Evolutionary conservation across 257 asterid genomes (phyloP).

Genomic region (Lavandula angustifolia): DNA sequence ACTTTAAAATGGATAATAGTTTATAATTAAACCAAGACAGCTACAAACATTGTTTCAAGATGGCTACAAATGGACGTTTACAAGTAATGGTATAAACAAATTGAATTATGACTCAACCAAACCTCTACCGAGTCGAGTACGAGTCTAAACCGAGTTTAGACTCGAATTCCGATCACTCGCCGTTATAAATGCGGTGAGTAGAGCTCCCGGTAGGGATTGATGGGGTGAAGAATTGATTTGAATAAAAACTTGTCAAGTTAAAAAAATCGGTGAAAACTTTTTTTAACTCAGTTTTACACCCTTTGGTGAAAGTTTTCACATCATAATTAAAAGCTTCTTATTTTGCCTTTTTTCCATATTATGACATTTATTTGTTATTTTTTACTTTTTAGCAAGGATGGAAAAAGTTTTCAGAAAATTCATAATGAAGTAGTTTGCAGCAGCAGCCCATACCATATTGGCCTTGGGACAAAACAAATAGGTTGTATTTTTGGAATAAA

Average conservation of each 20-base stretch:
- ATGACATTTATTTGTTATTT: no score
- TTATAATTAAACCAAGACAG: conserved; percentile 19
- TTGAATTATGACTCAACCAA: background rate
- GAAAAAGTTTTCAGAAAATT: background rate
- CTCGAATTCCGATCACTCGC: no score
- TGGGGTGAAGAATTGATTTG: conserved; percentile 30
- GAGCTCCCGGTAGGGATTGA: conserved; percentile 12
- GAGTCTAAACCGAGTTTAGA: no score
- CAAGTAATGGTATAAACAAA: background rate
- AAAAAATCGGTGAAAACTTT: conserved; percentile 30
- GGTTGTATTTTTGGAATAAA: conserved; percentile 11
- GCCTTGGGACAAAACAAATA: background rate
- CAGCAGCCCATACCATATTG: conserved; percentile 24
- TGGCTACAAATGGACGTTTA: conserved; percentile 27
- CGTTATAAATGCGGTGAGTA: no score
- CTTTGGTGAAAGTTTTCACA: conserved; percentile 52
- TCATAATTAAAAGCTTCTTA: conserved; percentile 34
- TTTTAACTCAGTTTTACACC: conserved; percentile 41
- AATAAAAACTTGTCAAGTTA: conserved; percentile 27
- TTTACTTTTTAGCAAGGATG: background rate
- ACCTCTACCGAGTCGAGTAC: background rate
- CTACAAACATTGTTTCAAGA: conserved; percentile 12
- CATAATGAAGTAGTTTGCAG: background rate
- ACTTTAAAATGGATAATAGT: background rate
- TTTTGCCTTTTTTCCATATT: background rate